Percentiles rank a stretch among this genome's conserved stretches.
Evolutionary conservation across 2,329 filamentous ascomycete genomes (phyloP).

Genomic region (Cryphonectria naterciae): DNA sequence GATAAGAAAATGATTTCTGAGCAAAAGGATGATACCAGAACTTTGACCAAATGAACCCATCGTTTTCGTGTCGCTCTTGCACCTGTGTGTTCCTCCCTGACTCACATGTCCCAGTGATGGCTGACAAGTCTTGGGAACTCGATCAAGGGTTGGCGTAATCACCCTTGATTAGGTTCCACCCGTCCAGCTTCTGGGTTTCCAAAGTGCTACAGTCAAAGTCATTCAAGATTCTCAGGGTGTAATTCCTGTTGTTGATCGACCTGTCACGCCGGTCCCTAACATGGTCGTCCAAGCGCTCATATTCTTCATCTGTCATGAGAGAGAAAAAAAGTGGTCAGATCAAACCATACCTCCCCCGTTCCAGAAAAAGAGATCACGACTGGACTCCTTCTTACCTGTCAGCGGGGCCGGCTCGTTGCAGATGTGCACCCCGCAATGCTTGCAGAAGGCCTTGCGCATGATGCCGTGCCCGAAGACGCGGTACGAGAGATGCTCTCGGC

Average conservation of each 20-base stretch:
- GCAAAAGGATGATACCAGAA: constrained; percentile 10
- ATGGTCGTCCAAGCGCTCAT: constrained; percentile 39
- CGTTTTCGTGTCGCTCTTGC: not conserved
- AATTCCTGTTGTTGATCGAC: constrained; percentile 33
- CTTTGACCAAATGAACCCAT: not conserved
- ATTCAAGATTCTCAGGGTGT: constrained; percentile 47
- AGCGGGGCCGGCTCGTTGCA: constrained; percentile 38
- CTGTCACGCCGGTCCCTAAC: constrained; percentile 31
- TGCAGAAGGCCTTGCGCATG: constrained; percentile 52
- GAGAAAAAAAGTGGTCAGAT: not conserved
- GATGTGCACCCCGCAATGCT: constrained; percentile 51
- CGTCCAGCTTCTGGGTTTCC: constrained; percentile 34
- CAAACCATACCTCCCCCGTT: not conserved
- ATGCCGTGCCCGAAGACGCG: constrained; percentile 43
- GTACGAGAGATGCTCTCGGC: constrained; percentile 43
- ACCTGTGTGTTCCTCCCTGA: not conserved
- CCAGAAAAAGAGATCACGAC: not conserved
- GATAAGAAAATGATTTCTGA: not conserved
- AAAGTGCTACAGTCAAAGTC: constrained; percentile 42
- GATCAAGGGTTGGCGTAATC: constrained; percentile 47
- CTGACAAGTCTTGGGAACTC: too few relatives aligned
- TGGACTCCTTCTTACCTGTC: constrained; percentile 32
- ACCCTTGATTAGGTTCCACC: constrained; percentile 36
- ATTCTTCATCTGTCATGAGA: constrained; percentile 35
- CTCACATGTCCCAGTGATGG: not conserved